Evolutionary conservation across 1,284 basidiomycete species (phyloP).

Genomic region (Boletus holoroseus): DNA sequence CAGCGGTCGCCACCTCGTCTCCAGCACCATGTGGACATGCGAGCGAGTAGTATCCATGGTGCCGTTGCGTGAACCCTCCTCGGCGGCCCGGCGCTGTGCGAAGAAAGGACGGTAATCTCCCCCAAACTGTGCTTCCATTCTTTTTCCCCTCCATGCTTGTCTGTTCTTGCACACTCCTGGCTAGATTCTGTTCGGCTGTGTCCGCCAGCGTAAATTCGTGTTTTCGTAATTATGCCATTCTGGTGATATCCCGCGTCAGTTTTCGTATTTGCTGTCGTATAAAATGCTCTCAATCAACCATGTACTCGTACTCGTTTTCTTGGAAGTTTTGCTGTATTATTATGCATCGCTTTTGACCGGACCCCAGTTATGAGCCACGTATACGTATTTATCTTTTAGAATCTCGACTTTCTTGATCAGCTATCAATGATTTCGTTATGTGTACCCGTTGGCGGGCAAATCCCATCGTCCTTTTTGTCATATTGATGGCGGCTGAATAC

Average conservation of each 20-base stretch:
- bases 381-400: slow-evolving; percentile 28
- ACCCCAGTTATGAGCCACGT: slow-evolving; percentile 10
- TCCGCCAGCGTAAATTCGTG: slow-evolving; percentile 4
- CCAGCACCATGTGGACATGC: slow-evolving; percentile 34
- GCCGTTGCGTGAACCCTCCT: slow-evolving; percentile 25
- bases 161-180: slow-evolving; percentile 23
- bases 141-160: slow-evolving; percentile 1
- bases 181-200: slow-evolving; percentile 14
- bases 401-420: slow-evolving; percentile 25
- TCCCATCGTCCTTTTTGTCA: slow-evolving; percentile 7
- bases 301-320: slow-evolving; percentile 29
- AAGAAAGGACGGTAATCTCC: background rate
- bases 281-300: slow-evolving; percentile 21
- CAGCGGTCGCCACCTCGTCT: slow-evolving; percentile 33
- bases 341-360: slow-evolving; percentile 23
- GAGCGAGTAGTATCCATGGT: slow-evolving; percentile 29
- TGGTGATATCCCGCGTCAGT: slow-evolving; percentile 14
- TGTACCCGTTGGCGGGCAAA: slow-evolving; percentile 15
- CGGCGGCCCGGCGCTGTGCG: slow-evolving; percentile 21
- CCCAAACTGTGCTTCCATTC: slow-evolving; percentile 11
- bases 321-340: slow-evolving; percentile 29
- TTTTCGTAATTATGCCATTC: slow-evolving; percentile 18
- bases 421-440: slow-evolving; percentile 29
- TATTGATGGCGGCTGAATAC: slow-evolving; percentile 13
- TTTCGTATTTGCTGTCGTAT: slow-evolving; percentile 28